Evolutionary conservation across 2,329 filamentous ascomycete genomes (phyloP).

Genomic region (Corynespora cassiicola): DNA sequence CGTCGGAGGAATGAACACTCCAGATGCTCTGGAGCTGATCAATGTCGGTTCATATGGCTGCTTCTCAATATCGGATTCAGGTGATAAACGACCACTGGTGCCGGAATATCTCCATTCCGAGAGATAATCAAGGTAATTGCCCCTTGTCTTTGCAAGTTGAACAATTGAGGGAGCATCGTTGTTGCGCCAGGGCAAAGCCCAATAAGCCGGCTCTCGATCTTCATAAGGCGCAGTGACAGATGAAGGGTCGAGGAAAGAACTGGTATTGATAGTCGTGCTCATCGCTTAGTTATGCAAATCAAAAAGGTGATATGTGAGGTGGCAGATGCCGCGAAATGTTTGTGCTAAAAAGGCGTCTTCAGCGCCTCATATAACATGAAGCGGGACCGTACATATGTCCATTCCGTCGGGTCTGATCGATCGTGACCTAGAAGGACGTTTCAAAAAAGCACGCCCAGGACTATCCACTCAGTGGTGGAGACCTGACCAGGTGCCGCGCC

Average conservation of each 20-base stretch:
- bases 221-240: neutral
- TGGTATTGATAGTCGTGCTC: neutral
- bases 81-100: neutral
- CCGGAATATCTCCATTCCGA: neutral
- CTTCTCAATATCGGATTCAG: slow-evolving; percentile 2
- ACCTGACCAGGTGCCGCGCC: slow-evolving; percentile 1
- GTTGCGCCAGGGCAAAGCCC: neutral
- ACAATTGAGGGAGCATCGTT: slow-evolving; percentile 6
- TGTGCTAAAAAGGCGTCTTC: too few relatives aligned
- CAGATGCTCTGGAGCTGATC: slow-evolving; percentile 4
- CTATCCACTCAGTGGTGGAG: too few relatives aligned
- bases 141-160: slow-evolving; percentile 10
- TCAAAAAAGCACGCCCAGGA: too few relatives aligned
- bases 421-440: too few relatives aligned
- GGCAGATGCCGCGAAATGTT: too few relatives aligned
- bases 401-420: too few relatives aligned
- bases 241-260: neutral
- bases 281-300: too few relatives aligned
- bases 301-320: slow-evolving; percentile 1
- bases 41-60: slow-evolving; percentile 1
- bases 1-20: slow-evolving; percentile 1
- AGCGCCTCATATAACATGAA: too few relatives aligned
- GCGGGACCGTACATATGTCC: too few relatives aligned
- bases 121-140: neutral
- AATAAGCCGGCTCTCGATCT: neutral